Evolutionary conservation across 2,329 filamentous ascomycete species (phyloP).

Genomic region (Coniochaeta prunicola): DNA sequence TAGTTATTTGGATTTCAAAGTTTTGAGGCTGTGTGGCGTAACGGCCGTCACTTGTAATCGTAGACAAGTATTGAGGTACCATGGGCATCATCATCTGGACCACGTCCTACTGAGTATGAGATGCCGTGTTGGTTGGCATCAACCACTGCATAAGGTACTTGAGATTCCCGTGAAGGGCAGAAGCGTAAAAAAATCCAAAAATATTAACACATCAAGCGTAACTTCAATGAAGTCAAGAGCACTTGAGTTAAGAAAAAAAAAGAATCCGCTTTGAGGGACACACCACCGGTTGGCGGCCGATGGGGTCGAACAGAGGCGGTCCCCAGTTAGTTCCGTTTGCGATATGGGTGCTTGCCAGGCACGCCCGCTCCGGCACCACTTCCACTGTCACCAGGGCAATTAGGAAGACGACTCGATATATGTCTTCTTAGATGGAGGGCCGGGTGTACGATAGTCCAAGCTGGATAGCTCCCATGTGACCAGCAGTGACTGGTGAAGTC

Average conservation of each 20-base stretch:
- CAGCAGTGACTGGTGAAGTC: neutral
- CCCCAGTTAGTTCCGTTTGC: neutral
- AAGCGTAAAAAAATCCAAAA: too few species aligned
- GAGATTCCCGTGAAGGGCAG: too few species aligned
- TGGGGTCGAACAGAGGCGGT: neutral
- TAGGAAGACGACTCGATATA: neutral
- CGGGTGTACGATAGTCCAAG: too few species aligned
- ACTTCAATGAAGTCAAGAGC: neutral
- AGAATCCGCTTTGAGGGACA: neutral
- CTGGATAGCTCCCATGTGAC: neutral
- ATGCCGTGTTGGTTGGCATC: too few species aligned
- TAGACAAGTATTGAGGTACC: too few species aligned
- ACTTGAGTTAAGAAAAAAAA: neutral
- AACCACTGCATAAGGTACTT: too few species aligned
- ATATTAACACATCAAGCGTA: too few species aligned
- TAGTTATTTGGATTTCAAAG: too few species aligned
- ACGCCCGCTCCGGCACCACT: neutral
- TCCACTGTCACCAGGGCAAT: neutral
- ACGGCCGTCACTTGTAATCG: too few species aligned
- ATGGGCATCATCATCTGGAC: too few species aligned
- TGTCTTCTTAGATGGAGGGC: neutral
- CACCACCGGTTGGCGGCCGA: neutral
- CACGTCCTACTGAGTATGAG: too few species aligned
- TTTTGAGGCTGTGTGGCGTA: too few species aligned
- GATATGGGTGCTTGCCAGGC: neutral